Evolutionary conservation across 495 filamentous ascomycete genomes (phyloP).

Genomic region (Glarea lozoyensis): DNA sequence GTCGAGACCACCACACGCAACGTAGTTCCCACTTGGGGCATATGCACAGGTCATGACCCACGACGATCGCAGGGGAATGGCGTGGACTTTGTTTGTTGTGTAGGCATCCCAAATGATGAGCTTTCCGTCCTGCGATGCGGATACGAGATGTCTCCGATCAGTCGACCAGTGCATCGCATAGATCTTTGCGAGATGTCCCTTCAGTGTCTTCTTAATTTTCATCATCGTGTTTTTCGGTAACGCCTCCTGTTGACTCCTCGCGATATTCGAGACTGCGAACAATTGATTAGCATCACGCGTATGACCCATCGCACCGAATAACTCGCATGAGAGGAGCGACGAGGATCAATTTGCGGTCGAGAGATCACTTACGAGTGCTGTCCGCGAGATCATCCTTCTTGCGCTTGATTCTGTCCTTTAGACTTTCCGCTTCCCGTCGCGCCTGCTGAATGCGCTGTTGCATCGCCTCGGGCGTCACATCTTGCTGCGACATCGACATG

Average conservation of each 20-base stretch:
- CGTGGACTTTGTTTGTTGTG: slow-evolving; percentile 99
- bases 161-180: slow-evolving; percentile 99
- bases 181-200: slow-evolving; percentile 97
- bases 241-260: slow-evolving; percentile 76
- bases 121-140: slow-evolving; percentile 97
- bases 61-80: slow-evolving; percentile 94
- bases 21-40: slow-evolving; percentile 95
- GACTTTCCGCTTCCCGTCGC: slow-evolving; percentile 90
- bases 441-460: slow-evolving; percentile 85
- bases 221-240: slow-evolving; percentile 84
- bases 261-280: slow-evolving; percentile 76
- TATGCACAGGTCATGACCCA: slow-evolving; percentile 99
- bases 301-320: not conserved
- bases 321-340: not conserved
- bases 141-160: slow-evolving; percentile 94
- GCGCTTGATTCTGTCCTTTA: slow-evolving; percentile 98
- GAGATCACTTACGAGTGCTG: slow-evolving; percentile 71
- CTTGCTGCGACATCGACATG: slow-evolving; percentile 32
- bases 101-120: slow-evolving; percentile 99
- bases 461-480: slow-evolving; percentile 53
- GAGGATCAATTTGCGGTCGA: not conserved
- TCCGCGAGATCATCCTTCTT: slow-evolving; percentile 99
- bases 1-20: slow-evolving; percentile 95
- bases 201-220: slow-evolving; percentile 90
- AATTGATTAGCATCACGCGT: slow-evolving; percentile 17